Base-by-base conservation (phyloP, 805 yeast species). In the Schwanniomyces occidentalis region DNA sequence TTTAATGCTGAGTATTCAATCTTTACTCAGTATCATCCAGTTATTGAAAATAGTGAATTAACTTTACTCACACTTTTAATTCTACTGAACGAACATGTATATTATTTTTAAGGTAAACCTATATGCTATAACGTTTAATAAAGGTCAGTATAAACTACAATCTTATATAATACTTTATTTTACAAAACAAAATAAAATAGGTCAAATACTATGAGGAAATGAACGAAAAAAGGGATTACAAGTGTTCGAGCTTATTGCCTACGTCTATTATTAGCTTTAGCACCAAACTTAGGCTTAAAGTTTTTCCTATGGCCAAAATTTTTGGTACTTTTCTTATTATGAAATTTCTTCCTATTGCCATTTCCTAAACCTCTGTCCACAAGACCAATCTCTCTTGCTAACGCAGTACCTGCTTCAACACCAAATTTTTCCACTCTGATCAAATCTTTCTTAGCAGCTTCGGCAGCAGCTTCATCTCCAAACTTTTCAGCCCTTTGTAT, bases 351-450 rank as follows among this genome's bases (percentile, higher is more conserved):
- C 41, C 40, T 42, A 16, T 35, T 43, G 12, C 53, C 56, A 15
- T 48, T 41, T 28, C 56, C 55, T 38, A 67, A 62, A 14, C 52
- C 50, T 15, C 48, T 53, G 46, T 63, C 65, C 31, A 69, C 76
- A 27, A 77, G 52, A 0, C 89, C 89, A 30, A 84, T 67, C 51
- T 83, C 89, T 44, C 64, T 67, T 23, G 88, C 89, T 45, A 84
- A 60, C 7, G 81, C 74, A 25, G 85, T 78, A 38, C 80, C 80
- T 22, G 71, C 56, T 42, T 80, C 83, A 32, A 87, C 76, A 18
- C 97, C 98, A 54, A 88, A 90, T 65, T 86, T 88, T 56, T 82
- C 82, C 44, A 89, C 78, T 54, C 95, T 77, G 23, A 70, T 71
- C 48, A 88, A 65, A 41, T 77, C 81, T 42, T 76, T 78, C 51